Evolutionary conservation across 345 rosid species (phyloP).

Genomic region (Litchi chinensis): DNA sequence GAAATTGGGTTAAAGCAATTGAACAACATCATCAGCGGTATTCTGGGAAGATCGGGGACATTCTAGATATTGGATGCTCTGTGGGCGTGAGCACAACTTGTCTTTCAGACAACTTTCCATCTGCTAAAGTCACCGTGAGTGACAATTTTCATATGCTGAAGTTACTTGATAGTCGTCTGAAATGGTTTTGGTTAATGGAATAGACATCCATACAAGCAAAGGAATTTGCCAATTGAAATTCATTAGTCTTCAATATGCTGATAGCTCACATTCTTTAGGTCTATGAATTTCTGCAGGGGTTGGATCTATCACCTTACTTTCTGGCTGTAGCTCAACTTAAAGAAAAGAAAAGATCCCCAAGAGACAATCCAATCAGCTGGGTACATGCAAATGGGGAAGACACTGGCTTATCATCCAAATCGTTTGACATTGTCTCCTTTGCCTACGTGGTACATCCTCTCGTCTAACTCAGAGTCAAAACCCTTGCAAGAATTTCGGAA

Average conservation of each 20-base stretch:
- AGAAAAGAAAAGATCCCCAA: constrained; percentile 44
- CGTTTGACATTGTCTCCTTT: constrained; percentile 56
- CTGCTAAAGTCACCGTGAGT: constrained; percentile 59
- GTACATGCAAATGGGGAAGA: constrained; percentile 65
- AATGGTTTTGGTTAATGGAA: not conserved
- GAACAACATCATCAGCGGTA: constrained; percentile 46
- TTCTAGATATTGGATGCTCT: constrained; percentile 71
- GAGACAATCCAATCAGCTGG: constrained; percentile 48
- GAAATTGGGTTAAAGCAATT: constrained; percentile 57
- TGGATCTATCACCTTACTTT: constrained; percentile 69
- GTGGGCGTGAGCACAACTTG: constrained; percentile 59
- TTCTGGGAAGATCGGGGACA: constrained; percentile 42
- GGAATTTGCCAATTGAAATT: not conserved
- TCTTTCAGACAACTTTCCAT: constrained; percentile 56
- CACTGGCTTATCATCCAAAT: constrained; percentile 59
- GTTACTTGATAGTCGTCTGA: not conserved
- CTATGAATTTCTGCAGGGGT: constrained; percentile 41
- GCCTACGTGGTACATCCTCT: constrained; percentile 45
- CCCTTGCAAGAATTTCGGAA: not conserved
- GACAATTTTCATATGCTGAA: not conserved
- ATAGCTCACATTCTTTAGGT: not conserved
- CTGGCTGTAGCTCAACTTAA: constrained; percentile 63
- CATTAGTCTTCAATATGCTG: not conserved
- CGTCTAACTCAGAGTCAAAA: not conserved
- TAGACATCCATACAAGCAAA: not conserved